A percentile compares a stretch with the other conserved stretches of the same genome.
phyloP scores from a whole-genome alignment of 2,329 filamentous ascomycete genomes.

The Trichoderma sp. region DNA sequence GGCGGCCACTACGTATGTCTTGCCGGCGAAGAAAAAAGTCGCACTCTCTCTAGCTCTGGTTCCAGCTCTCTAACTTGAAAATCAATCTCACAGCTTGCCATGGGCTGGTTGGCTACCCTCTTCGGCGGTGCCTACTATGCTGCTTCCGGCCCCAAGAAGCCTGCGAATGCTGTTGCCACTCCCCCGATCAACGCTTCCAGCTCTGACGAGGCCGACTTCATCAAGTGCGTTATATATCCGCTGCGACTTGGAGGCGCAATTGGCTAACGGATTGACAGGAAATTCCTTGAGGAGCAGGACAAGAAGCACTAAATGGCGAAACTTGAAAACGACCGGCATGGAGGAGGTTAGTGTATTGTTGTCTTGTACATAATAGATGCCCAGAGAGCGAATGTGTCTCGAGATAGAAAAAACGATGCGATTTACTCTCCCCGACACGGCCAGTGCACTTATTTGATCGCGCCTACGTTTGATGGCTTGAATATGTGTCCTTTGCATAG shows the following conservation, averaged over 20 bases:
- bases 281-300: conserved; percentile 44
- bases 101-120: conserved; percentile 54
- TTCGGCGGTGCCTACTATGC: conserved; percentile 52
- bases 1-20: conserved; percentile 61
- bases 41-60: background rate
- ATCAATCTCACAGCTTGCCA: conserved; percentile 51
- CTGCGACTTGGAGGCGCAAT: background rate
- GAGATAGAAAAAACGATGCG: conserved; percentile 19
- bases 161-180: conserved; percentile 45
- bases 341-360: conserved; percentile 31
- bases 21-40: conserved; percentile 25
- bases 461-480: background rate
- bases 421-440: background rate
- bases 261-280: conserved; percentile 36
- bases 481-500: background rate
- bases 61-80: conserved; percentile 25
- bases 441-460: background rate
- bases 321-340: conserved; percentile 22
- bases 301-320: conserved; percentile 42
- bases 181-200: conserved; percentile 64
- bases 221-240: conserved; percentile 54
- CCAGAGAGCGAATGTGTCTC: background rate
- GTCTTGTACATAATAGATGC: conserved; percentile 36
- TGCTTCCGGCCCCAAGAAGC: conserved; percentile 46
- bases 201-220: conserved; percentile 65